These are phyloP conservation scores for Apiospora kogelbergensis DNA, from an alignment of 2,329 filamentous ascomycete genomes.

Conservation along the genomic window DNA sequence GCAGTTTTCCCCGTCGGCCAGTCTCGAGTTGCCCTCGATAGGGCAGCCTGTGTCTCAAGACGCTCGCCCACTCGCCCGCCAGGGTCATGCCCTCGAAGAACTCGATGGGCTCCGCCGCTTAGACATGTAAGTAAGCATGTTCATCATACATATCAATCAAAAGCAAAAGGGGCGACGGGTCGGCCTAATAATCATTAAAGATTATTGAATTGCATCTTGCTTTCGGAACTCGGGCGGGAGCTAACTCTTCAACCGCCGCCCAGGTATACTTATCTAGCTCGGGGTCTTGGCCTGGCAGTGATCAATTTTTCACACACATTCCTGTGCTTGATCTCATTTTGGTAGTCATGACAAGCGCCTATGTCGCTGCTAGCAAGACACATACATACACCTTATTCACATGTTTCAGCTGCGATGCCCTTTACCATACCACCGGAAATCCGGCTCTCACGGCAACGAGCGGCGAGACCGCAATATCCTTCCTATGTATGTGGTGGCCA, in stretches of 20 bases:
- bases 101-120: background rate
- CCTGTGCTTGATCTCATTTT: background rate
- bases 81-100: background rate
- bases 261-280: background rate
- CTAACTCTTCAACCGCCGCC: background rate
- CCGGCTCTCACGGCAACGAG: background rate
- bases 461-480: background rate
- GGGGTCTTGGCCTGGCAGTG: background rate
- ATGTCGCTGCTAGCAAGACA: background rate
- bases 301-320: background rate
- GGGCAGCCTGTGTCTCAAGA: background rate
- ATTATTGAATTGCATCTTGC: background rate
- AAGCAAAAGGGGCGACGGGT: background rate
- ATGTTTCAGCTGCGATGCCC: background rate
- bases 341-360: background rate
- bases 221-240: background rate
- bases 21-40: conserved; percentile 5
- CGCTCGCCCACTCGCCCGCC: background rate
- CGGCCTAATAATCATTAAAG: background rate
- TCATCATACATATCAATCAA: background rate
- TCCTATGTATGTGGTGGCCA: background rate
- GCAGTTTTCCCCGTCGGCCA: background rate
- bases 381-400: background rate
- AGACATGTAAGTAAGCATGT: background rate
- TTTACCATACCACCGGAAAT: background rate